Base-by-base conservation (phyloP, 2,329 filamentous ascomycete genomes). In the Aspergillus oerlinghausenensis region DNA sequence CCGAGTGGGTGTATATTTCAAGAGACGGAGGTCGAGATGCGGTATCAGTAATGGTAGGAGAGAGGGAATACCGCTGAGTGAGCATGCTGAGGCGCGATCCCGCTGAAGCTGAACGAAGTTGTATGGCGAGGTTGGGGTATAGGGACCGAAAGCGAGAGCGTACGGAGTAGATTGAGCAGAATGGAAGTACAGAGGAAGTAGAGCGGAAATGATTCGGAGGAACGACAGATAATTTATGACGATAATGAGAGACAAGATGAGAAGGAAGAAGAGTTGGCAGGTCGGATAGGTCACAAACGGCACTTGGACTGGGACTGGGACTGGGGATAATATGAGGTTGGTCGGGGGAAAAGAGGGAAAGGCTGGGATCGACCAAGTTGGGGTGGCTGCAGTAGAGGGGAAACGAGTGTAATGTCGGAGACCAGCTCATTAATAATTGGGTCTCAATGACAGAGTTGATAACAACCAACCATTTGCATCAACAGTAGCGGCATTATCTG, bases 31-130 rank as follows among this genome's bases (percentile, higher is more conserved):
- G 65, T 67, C 66, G 68, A 59, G 61, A 62, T 49, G 62, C 59
- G 55, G 63, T 61, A 61, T 64, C 59, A 57, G 59, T 47, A 11
- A 62, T 45, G 26, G 58, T 67, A 55, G 60, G 56, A 61, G 63
- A 64, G 57, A 66, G 61, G 58, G 65, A 60, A 59, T 61, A 64
- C 52, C 51, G 58, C 62, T 68, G 68, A 71, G 61, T 57, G 65
- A 66, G 69, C 70, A 73, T 73, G 69, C 70, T 73, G 70, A 65
- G 68, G 65, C 63, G 65, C 63, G 65, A 58, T 67, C 58, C 59
- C 58, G 56, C 61, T 53, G 50, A 55, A 55, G 66, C 54, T 25
- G 49, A 38, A 71, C 32, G 50, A 23, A 8, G 48, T 35, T 10
- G 54, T 28, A 14, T 38, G 25, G 49, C 42, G 51, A 42, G 8